Percentiles rank a stretch among this genome's conserved stretches.
These are phyloP conservation scores for Aureobasidium sp. DNA, from an alignment of 2,329 filamentous ascomycete species.

Conservation along the genomic window DNA sequence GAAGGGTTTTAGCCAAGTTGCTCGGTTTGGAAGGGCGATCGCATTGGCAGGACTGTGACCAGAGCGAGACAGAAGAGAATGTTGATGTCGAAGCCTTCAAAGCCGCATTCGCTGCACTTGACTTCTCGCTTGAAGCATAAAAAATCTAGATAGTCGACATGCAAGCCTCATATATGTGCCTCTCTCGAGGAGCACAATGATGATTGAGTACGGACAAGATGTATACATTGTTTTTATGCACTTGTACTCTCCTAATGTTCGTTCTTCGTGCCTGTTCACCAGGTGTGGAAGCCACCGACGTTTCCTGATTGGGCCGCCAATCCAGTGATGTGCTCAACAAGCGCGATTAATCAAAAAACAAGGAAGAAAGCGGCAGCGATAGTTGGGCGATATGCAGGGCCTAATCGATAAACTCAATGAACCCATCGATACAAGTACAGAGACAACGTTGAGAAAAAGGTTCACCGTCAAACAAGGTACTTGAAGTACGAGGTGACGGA, in stretches of 20 bases:
- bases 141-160: too few relatives aligned
- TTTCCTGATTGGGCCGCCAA: background rate
- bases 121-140: slow-evolving; percentile 55
- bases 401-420: background rate
- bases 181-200: too few relatives aligned
- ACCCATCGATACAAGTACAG: background rate
- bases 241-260: background rate
- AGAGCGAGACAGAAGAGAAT: slow-evolving; percentile 69
- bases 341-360: background rate
- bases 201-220: too few relatives aligned
- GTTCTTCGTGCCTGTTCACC: background rate
- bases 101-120: slow-evolving; percentile 71
- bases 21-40: slow-evolving; percentile 69
- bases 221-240: background rate
- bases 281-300: background rate
- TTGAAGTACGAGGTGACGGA: background rate
- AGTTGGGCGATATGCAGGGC: background rate
- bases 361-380: background rate
- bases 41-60: slow-evolving; percentile 76
- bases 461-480: background rate
- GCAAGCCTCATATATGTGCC: too few relatives aligned
- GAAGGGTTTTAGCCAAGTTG: slow-evolving; percentile 80
- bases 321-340: background rate
- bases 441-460: background rate
- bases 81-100: slow-evolving; percentile 73